These are phyloP conservation scores for Gaultheria prostrata DNA, from an alignment of 148 eudicot species.

Conservation along the genomic window DNA sequence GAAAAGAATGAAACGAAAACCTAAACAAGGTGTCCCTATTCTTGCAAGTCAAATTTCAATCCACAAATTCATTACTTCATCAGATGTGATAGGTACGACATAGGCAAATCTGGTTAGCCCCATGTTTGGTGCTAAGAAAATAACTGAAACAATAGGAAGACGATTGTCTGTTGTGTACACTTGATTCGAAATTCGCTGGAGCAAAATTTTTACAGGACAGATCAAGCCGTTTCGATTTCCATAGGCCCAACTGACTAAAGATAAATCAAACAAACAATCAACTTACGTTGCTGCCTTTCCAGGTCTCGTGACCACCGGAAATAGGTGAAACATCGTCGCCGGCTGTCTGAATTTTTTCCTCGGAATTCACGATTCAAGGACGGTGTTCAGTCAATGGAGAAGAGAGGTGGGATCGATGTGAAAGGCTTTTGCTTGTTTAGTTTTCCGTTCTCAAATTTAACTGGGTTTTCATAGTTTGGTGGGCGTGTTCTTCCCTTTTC, in stretches of 20 bases:
- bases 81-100: background rate
- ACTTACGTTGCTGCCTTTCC: too few relatives aligned
- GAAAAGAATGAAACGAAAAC: background rate
- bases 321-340: conserved; percentile 5
- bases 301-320: too few relatives aligned
- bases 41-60: background rate
- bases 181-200: background rate
- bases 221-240: background rate
- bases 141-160: background rate
- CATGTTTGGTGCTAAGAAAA: background rate
- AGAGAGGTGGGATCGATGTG: background rate
- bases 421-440: too few relatives aligned
- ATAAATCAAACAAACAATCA: too few relatives aligned
- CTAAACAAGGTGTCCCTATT: background rate
- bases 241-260: background rate
- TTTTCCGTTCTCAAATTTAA: too few relatives aligned
- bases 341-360: background rate
- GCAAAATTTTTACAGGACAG: background rate
- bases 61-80: background rate
- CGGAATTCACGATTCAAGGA: background rate
- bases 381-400: background rate
- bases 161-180: background rate
- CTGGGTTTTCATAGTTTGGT: too few relatives aligned
- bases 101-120: background rate
- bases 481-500: too few relatives aligned